Conservation (phyloP, 345 rosid genomes). For the Jatropha curcas region DNA sequence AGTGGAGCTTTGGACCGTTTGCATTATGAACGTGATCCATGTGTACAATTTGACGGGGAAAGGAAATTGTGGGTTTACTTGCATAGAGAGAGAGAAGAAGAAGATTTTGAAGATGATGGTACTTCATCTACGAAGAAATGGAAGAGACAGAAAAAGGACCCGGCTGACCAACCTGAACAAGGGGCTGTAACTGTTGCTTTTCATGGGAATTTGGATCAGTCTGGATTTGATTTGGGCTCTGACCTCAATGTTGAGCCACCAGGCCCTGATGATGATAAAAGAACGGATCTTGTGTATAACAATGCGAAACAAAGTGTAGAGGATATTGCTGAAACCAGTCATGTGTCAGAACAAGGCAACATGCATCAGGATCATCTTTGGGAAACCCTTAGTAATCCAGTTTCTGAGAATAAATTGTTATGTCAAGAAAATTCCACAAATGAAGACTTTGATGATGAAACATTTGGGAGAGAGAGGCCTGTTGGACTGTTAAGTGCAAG, state of each 20-base stretch:
- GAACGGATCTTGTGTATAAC: conserved; percentile 33
- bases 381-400: conserved; percentile 55
- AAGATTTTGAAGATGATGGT: conserved; percentile 99
- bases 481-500: conserved; percentile 51
- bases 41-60: conserved; percentile 90
- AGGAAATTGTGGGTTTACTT: conserved; percentile 97
- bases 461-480: conserved; percentile 51
- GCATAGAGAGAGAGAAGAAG: conserved; percentile 97
- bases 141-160: conserved; percentile 95
- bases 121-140: conserved; percentile 99
- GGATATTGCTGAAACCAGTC: conserved; percentile 44
- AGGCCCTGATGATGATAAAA: conserved; percentile 48
- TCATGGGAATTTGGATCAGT: conserved; percentile 54
- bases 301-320: conserved; percentile 56
- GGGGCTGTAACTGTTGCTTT: conserved; percentile 69
- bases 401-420: conserved; percentile 55
- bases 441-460: conserved; percentile 83
- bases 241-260: conserved; percentile 62
- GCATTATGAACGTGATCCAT: conserved; percentile 99
- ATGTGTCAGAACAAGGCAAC: conserved; percentile 40
- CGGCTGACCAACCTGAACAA: conserved; percentile 78
- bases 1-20: conserved; percentile 99
- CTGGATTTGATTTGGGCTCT: conserved; percentile 65
- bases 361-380: conserved; percentile 50
- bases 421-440: conserved; percentile 87